Evolutionary conservation across 371 early-diverging fungal genomes (phyloP).

Genomic region (Lichtheimia ramosa): DNA sequence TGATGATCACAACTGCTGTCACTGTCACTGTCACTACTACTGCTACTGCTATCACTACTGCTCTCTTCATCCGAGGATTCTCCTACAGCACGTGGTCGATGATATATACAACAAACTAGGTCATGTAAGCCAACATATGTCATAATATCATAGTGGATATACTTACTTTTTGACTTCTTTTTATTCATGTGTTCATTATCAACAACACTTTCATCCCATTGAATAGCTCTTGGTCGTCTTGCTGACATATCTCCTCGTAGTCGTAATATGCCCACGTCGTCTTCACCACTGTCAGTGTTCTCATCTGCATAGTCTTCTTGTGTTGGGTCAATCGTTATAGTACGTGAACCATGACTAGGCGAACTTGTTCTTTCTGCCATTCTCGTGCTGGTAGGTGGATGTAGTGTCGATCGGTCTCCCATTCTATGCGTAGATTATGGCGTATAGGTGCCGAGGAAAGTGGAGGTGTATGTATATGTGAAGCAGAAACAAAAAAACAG

Average conservation of each 20-base stretch:
- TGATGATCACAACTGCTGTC: conserved; percentile 24
- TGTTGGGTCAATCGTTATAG: conserved; percentile 31
- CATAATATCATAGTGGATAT: background rate
- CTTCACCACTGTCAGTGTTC: conserved; percentile 17
- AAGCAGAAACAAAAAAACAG: no score
- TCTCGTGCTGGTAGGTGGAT: conserved; percentile 15
- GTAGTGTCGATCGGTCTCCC: background rate
- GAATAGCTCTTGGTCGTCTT: conserved; percentile 55
- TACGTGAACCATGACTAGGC: conserved; percentile 40
- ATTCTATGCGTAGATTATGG: no score
- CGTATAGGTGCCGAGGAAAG: no score
- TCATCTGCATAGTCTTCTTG: conserved; percentile 13
- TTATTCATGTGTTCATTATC: conserved; percentile 85
- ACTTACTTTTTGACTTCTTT: conserved; percentile 83
- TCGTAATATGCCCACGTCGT: conserved; percentile 48
- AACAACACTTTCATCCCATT: conserved; percentile 82
- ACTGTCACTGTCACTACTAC: conserved; percentile 25
- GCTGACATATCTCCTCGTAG: conserved; percentile 51
- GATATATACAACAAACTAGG: conserved; percentile 87
- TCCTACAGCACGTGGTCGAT: conserved; percentile 70
- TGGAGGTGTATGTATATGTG: no score
- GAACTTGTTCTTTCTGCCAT: conserved; percentile 27
- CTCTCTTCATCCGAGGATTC: conserved; percentile 68
- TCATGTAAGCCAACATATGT: background rate
- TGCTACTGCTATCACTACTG: conserved; percentile 20